Conservation (phyloP, 441 rosid species). For the Pelargonium fulgidum region DNA sequence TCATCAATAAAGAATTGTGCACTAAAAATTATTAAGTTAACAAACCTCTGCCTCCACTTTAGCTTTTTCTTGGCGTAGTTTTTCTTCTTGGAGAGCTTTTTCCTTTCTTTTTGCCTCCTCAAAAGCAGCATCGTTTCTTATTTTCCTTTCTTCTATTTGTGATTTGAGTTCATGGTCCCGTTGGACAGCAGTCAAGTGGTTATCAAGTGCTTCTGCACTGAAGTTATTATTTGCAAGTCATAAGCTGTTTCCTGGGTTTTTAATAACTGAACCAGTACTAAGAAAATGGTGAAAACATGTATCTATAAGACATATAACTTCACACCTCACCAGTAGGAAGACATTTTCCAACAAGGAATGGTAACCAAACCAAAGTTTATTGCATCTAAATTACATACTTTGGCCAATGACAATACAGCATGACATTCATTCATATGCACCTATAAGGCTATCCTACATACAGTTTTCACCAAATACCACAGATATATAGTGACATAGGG, state of each 20-base stretch:
- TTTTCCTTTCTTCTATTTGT: slow-evolving; percentile 81
- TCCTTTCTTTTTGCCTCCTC: slow-evolving; percentile 87
- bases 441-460: too few relatives aligned
- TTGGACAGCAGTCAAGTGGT: slow-evolving; percentile 75
- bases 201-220: slow-evolving; percentile 92
- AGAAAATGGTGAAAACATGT: neutral
- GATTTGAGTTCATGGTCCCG: slow-evolving; percentile 75
- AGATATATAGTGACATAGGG: too few relatives aligned
- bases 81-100: slow-evolving; percentile 73
- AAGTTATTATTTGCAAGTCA: slow-evolving; percentile 20
- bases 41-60: slow-evolving; percentile 85
- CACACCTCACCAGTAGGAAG: neutral
- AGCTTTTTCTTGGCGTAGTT: slow-evolving; percentile 66
- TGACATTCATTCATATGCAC: neutral
- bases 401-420: neutral
- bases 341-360: neutral
- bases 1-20: neutral
- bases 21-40: slow-evolving; percentile 13
- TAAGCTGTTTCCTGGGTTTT: slow-evolving; percentile 12
- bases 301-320: neutral
- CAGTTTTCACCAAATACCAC: too few relatives aligned
- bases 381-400: neutral
- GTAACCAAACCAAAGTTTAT: neutral
- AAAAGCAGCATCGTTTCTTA: slow-evolving; percentile 72
- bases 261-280: slow-evolving; percentile 12